Evolutionary conservation across 305 asterid species (phyloP), one percentile per base, ranked within the genome.

Genomic region (Striga hermonthica): DNA sequence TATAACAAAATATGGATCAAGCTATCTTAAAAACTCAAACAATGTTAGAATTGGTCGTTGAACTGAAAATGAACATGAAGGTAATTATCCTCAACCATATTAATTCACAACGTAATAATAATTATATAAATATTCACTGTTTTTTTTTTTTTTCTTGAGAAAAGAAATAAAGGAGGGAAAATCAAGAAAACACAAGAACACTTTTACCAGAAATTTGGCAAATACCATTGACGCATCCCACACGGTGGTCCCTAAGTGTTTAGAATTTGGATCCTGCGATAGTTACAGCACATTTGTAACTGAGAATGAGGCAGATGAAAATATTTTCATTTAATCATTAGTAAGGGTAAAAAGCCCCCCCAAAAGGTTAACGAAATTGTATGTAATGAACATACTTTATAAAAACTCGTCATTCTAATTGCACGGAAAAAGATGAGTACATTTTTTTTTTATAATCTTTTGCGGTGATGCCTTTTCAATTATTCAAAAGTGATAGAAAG

Each of bases 171-270:
- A 57, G 67, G 59, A 81, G 63, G 14, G 49, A 37, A 34, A 57
- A 1, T 16, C 2, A 12, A 66, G 67, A 60, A 16, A 4, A 39
- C 1, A 43, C 40, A 34, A 48, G 49, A 71, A 41, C 10, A 34
- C 10, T 15, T 49, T 76, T 79, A 92, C 98, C 94, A 92, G 86
- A 83, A 81, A 92, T 75, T 92, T 92, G 76, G 81, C 91, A 37
- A 92, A 78, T 70, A 92, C 98, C 98, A 92, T 85, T 36, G 98
- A 92, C 47, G 98, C 95, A 79, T 92, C 98, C 98, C 98, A 92
- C 64, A 92, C 97, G 34, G 98, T 92, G 63, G 98, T 92, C 43
- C 98, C 98, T 57, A 89, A 72, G 78, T 92, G 97, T 83, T 89
- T 87, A 70, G 98, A 92, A 79, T 87, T 89, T 45, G 97, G 98